Conservation (phyloP, 2,329 filamentous ascomycete species). For the Cucurbitaria berberidis region DNA sequence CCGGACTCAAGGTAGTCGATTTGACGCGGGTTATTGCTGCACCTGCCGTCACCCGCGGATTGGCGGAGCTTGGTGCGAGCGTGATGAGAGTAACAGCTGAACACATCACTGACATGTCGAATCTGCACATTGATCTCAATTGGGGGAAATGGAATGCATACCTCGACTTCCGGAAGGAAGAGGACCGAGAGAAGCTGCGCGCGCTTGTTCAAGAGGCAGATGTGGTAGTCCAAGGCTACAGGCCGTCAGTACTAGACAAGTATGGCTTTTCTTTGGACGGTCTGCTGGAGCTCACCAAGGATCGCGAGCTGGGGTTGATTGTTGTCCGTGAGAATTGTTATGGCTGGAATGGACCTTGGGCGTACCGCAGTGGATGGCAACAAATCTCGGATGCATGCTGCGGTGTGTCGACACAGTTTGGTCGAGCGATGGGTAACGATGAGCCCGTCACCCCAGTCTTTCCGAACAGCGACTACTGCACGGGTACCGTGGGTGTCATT, state of each 20-base stretch:
- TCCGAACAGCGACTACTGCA: conserved; percentile 55
- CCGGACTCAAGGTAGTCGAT: conserved; percentile 60
- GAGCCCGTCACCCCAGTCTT: conserved; percentile 55
- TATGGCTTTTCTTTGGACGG: conserved; percentile 53
- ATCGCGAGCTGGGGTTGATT: conserved; percentile 53
- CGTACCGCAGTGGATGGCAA: conserved; percentile 59
- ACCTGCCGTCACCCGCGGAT: conserved; percentile 51
- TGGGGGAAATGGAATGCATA: conserved; percentile 58
- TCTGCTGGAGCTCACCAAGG: conserved; percentile 51
- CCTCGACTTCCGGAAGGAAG: conserved; percentile 52
- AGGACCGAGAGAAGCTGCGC: conserved; percentile 48
- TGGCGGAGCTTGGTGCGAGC: conserved; percentile 56
- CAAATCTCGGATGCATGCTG: conserved; percentile 57
- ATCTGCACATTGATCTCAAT: conserved; percentile 55
- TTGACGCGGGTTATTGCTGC: conserved; percentile 58
- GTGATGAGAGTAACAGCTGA: conserved; percentile 54
- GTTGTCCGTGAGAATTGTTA: conserved; percentile 62
- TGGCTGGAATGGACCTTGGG: conserved; percentile 59
- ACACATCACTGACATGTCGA: conserved; percentile 50
- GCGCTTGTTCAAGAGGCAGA: conserved; percentile 57
- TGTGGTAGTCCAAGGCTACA: conserved; percentile 59
- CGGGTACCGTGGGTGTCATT: conserved; percentile 51
- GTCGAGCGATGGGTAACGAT: conserved; percentile 54
- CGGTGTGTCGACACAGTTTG: conserved; percentile 57
- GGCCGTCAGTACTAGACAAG: conserved; percentile 56